Percentiles rank a stretch among this genome's conserved stretches.
These are phyloP conservation scores for Annulohypoxylon nitens DNA, from an alignment of 495 filamentous ascomycete species.

Conservation along the genomic window DNA sequence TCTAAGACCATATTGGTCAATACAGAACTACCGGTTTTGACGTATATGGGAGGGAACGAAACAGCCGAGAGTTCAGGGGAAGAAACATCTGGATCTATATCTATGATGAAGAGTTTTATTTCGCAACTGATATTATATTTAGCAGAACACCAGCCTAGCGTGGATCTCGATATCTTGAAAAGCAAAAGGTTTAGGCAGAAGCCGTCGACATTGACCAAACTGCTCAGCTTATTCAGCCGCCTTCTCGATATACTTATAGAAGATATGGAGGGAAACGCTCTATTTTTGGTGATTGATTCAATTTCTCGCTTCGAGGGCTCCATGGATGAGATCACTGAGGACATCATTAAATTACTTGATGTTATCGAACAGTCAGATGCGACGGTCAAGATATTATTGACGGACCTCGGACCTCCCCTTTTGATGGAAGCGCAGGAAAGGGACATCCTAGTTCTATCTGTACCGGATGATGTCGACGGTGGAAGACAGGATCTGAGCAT, in stretches of 20 bases:
- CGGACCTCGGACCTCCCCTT: conserved; percentile 13
- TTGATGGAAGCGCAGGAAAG: conserved; percentile 9
- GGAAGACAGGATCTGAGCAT: conserved; percentile 5
- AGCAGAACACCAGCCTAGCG: not conserved
- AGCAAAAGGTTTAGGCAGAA: conserved; percentile 3
- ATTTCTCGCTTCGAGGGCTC: conserved; percentile 12
- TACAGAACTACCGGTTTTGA: conserved; percentile 2
- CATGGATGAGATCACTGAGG: not conserved
- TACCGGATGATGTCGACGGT: conserved; percentile 11
- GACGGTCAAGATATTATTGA: not conserved
- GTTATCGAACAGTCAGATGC: not conserved
- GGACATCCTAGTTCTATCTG: not conserved
- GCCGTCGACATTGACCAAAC: not conserved
- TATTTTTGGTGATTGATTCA: conserved; percentile 5
- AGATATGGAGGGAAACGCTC: not conserved
- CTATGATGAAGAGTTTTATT: conserved; percentile 12
- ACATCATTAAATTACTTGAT: conserved; percentile 1
- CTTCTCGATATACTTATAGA: conserved; percentile 1
- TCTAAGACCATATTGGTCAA: not conserved
- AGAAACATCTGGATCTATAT: not conserved
- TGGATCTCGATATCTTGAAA: conserved; percentile 11
- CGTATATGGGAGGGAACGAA: conserved; percentile 1
- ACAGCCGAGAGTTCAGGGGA: not conserved
- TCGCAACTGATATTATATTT: conserved; percentile 15
- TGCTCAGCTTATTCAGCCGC: not conserved